These are phyloP conservation scores for Panaeolus cyanescens DNA, from an alignment of 768 basidiomycete species.

Conservation along the genomic window DNA sequence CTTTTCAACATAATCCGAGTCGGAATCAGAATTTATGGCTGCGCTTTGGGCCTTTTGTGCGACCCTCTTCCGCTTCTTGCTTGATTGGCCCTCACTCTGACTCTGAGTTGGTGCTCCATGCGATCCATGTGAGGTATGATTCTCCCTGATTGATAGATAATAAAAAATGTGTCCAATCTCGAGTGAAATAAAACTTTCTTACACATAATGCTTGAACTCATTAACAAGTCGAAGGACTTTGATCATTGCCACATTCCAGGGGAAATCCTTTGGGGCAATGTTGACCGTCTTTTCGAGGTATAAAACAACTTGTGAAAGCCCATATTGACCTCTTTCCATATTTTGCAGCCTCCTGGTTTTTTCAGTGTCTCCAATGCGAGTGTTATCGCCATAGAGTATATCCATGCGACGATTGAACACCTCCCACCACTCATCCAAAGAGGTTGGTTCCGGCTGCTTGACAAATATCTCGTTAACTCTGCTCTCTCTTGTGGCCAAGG, in stretches of 20 bases:
- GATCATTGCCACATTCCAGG: slow-evolving; percentile 2
- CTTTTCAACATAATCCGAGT: too few relatives aligned
- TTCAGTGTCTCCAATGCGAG: neutral
- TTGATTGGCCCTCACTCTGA: neutral
- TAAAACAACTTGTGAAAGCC: neutral
- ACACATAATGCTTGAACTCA: slow-evolving; percentile 7
- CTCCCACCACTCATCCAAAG: slow-evolving; percentile 10
- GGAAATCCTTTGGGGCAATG: neutral
- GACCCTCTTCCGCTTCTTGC: neutral
- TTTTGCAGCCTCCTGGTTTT: slow-evolving; percentile 1
- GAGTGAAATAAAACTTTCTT: neutral
- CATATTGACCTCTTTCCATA: slow-evolving; percentile 2
- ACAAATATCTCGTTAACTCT: slow-evolving; percentile 11
- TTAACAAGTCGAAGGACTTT: slow-evolving; percentile 8
- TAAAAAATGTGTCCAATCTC: neutral
- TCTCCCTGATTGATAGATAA: neutral
- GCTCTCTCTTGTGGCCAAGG: slow-evolving; percentile 9
- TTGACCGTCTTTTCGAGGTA: neutral
- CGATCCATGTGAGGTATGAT: neutral
- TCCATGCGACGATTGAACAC: slow-evolving; percentile 12
- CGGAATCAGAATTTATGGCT: neutral
- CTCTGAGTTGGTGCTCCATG: neutral
- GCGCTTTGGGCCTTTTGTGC: neutral
- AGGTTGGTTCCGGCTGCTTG: slow-evolving; percentile 5
- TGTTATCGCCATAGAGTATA: slow-evolving; percentile 7